These are phyloP conservation scores for Medicago ruthenica DNA, from an alignment of 306 rosid species.

Conservation along the genomic window DNA sequence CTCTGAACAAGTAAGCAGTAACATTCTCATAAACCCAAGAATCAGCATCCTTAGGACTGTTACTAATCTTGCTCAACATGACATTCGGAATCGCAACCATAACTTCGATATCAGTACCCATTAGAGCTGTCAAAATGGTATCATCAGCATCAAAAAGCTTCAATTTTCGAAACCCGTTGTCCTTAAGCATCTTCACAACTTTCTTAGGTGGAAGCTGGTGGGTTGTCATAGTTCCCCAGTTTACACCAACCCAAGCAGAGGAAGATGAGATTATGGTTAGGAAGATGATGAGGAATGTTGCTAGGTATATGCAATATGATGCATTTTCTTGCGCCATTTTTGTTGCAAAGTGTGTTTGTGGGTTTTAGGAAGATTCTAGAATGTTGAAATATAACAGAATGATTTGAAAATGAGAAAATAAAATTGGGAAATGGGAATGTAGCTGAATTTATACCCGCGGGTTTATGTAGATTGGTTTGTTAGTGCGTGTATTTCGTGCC, in stretches of 20 bases:
- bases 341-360: neutral
- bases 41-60: slow-evolving; percentile 60
- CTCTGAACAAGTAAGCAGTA: slow-evolving; percentile 59
- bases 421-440: neutral
- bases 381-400: slow-evolving; percentile 17
- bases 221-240: slow-evolving; percentile 87
- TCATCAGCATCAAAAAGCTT: slow-evolving; percentile 86
- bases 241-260: slow-evolving; percentile 68
- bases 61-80: slow-evolving; percentile 66
- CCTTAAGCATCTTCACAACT: slow-evolving; percentile 70
- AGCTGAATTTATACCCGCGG: too few relatives aligned
- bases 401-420: slow-evolving; percentile 19
- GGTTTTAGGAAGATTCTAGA: slow-evolving; percentile 43
- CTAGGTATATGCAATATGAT: neutral
- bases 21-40: slow-evolving; percentile 79
- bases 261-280: slow-evolving; percentile 29
- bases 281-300: slow-evolving; percentile 43
- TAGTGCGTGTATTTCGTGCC: slow-evolving; percentile 37
- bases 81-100: slow-evolving; percentile 82
- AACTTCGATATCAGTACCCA: slow-evolving; percentile 68
- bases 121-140: slow-evolving; percentile 64
- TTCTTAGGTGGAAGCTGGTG: slow-evolving; percentile 64
- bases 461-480: too few relatives aligned
- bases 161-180: slow-evolving; percentile 67
- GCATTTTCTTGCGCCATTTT: slow-evolving; percentile 45